These are phyloP conservation scores for Rosa hybrid DNA, from an alignment of 331 rosid genomes.

Conservation along the genomic window DNA sequence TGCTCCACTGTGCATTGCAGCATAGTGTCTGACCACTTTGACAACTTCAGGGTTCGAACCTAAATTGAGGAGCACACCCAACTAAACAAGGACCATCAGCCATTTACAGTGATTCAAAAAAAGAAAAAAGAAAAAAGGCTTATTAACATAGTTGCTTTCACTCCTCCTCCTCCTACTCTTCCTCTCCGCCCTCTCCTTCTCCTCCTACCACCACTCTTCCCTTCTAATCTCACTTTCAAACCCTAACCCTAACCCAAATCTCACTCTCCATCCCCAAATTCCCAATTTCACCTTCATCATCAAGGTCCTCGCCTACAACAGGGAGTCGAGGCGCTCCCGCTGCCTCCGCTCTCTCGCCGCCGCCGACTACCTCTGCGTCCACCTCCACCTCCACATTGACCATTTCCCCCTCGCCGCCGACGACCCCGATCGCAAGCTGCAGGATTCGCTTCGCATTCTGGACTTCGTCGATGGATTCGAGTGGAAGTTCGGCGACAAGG, in stretches of 20 bases:
- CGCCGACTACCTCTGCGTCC: constrained; percentile 75
- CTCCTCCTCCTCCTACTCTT: too few relatives aligned
- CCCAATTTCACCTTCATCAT: constrained; percentile 51
- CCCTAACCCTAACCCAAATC: constrained; percentile 41
- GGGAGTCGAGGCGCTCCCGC: constrained; percentile 44
- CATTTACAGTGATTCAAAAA: too few relatives aligned
- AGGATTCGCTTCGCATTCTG: constrained; percentile 55
- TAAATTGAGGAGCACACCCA: too few relatives aligned
- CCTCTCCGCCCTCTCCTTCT: too few relatives aligned
- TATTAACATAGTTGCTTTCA: too few relatives aligned
- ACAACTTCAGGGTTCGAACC: too few relatives aligned
- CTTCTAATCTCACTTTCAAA: constrained; percentile 43
- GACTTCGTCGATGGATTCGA: constrained; percentile 59
- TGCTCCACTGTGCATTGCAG: too few relatives aligned
- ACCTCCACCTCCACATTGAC: constrained; percentile 69
- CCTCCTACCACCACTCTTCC: constrained; percentile 52
- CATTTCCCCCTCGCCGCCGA: constrained; percentile 37
- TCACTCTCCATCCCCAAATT: constrained; percentile 20
- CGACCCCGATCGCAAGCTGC: constrained; percentile 34
- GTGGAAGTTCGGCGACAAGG: constrained; percentile 78
- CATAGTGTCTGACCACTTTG: too few relatives aligned
- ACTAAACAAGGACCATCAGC: too few relatives aligned
- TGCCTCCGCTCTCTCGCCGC: constrained; percentile 79
- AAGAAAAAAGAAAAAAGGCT: too few relatives aligned
- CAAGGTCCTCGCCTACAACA: constrained; percentile 72